A percentile compares a stretch with the other conserved stretches of the same genome.
Evolutionary conservation across 2,329 filamentous ascomycete species (phyloP).

Genomic region (Fonsecaea nubica): DNA sequence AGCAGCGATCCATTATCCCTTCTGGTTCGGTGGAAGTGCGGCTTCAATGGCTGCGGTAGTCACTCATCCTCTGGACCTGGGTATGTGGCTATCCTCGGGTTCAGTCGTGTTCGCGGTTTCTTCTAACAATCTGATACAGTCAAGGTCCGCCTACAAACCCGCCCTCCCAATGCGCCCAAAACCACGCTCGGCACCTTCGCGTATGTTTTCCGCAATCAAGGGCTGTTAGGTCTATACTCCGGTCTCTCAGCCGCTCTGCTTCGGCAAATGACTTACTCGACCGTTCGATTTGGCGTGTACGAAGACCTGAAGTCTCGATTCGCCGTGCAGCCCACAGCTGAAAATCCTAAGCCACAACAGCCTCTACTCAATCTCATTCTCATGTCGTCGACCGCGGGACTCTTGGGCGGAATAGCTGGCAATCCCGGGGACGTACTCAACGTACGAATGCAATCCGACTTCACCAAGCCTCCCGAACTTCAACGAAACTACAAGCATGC

Average conservation of each 20-base stretch:
- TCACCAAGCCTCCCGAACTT: conserved; percentile 73
- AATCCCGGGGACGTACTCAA: conserved; percentile 97
- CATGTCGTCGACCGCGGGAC: conserved; percentile 82
- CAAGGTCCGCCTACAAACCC: conserved; percentile 87
- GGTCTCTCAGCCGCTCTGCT: conserved; percentile 91
- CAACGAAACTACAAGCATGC: conserved; percentile 90
- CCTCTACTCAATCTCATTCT: conserved; percentile 78
- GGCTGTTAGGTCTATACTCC: conserved; percentile 81
- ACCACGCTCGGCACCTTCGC: conserved; percentile 85
- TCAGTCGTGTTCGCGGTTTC: conserved; percentile 1
- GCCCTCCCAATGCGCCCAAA: conserved; percentile 74
- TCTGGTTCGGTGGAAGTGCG: conserved; percentile 97
- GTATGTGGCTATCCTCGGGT: conserved; percentile 56
- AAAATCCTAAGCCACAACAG: conserved; percentile 44
- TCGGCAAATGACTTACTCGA: conserved; percentile 94
- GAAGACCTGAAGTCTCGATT: conserved; percentile 83
- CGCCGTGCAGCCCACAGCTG: conserved; percentile 55
- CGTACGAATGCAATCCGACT: conserved; percentile 96
- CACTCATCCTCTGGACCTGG: conserved; percentile 90
- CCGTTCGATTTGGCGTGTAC: conserved; percentile 94
- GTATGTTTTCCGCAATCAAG: conserved; percentile 78
- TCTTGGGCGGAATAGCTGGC: conserved; percentile 85
- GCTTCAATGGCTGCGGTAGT: conserved; percentile 89
- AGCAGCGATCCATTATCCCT: conserved; percentile 67
- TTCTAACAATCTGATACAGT: conserved; percentile 49